A percentile compares a stretch with the other conserved stretches of the same genome.
These are phyloP conservation scores for Trichosporon sp. DNA, from an alignment of 1,284 basidiomycete species.

Conservation along the genomic window DNA sequence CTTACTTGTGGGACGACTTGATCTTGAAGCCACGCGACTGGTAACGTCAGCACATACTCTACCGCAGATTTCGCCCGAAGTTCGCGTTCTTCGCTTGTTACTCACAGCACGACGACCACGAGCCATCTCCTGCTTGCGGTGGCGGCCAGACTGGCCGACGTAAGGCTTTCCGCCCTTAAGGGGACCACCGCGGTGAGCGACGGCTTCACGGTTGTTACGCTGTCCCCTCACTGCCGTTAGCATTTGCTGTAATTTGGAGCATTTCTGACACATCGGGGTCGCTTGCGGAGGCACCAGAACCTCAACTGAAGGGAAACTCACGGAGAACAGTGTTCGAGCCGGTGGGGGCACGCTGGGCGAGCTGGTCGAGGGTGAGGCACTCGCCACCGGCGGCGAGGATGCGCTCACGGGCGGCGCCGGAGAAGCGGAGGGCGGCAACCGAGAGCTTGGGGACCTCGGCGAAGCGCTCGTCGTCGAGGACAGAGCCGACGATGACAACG, in stretches of 20 bases:
- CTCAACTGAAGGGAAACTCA: not conserved
- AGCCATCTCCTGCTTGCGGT: constrained; percentile 73
- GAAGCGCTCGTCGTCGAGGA: constrained; percentile 95
- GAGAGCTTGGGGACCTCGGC: constrained; percentile 83
- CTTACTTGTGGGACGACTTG: constrained; percentile 50
- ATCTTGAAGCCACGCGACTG: constrained; percentile 50
- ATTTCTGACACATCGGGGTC: not conserved
- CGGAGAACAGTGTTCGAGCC: constrained; percentile 87
- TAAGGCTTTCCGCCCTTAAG: constrained; percentile 51
- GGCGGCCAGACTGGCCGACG: constrained; percentile 92
- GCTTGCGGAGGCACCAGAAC: not conserved
- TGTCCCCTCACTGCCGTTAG: constrained; percentile 57
- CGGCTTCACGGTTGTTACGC: constrained; percentile 87
- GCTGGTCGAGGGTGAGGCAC: constrained; percentile 91
- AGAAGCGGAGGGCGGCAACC: constrained; percentile 93
- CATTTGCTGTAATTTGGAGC: not conserved
- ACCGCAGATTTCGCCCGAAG: constrained; percentile 52
- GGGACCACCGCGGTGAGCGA: constrained; percentile 83
- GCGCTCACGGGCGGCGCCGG: constrained; percentile 83
- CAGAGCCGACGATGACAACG: constrained; percentile 83
- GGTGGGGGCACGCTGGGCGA: constrained; percentile 87
- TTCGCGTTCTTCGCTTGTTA: not conserved
- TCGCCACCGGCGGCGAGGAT: constrained; percentile 96
- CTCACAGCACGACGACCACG: constrained; percentile 69
- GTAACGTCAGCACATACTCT: not conserved